Evolutionary conservation across 164 flowering plant species (phyloP).

Genomic region (Annona squamosa): DNA sequence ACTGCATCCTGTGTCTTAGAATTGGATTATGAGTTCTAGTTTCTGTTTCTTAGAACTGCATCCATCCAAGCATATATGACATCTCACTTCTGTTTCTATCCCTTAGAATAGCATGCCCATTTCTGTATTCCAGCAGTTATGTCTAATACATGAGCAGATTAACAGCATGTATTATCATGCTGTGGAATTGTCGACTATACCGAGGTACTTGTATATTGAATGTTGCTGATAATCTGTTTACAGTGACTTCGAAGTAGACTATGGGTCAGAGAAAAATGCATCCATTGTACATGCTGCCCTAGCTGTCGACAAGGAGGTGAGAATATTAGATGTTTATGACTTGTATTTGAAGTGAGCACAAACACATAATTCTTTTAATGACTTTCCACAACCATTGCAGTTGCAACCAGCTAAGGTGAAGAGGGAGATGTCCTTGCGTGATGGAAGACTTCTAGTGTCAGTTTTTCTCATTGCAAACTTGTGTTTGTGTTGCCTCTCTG

Average conservation of each 20-base stretch:
- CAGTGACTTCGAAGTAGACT: conserved; percentile 84
- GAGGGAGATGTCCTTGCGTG: conserved; percentile 46
- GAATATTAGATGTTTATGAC: neutral
- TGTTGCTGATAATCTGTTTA: conserved; percentile 6
- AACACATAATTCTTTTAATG: neutral
- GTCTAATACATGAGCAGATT: too few relatives aligned
- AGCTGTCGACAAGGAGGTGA: conserved; percentile 89
- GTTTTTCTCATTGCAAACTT: conserved; percentile 12
- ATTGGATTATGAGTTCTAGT: too few relatives aligned
- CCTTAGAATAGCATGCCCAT: too few relatives aligned
- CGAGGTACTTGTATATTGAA: neutral
- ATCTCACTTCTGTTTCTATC: too few relatives aligned
- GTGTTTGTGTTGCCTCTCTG: neutral
- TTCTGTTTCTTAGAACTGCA: too few relatives aligned
- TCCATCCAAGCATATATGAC: too few relatives aligned
- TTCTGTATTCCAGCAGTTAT: too few relatives aligned
- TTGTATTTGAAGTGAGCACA: neutral
- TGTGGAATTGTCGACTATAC: neutral
- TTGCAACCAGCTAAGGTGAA: conserved; percentile 86
- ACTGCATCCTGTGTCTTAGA: too few relatives aligned
- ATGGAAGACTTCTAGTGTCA: conserved; percentile 78
- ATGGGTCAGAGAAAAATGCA: conserved; percentile 52
- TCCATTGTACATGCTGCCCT: conserved; percentile 53
- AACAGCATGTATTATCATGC: neutral
- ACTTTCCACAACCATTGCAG: conserved; percentile 30